Conservation (phyloP, 2,329 filamentous ascomycete genomes). For the Neonectria hederae region DNA sequence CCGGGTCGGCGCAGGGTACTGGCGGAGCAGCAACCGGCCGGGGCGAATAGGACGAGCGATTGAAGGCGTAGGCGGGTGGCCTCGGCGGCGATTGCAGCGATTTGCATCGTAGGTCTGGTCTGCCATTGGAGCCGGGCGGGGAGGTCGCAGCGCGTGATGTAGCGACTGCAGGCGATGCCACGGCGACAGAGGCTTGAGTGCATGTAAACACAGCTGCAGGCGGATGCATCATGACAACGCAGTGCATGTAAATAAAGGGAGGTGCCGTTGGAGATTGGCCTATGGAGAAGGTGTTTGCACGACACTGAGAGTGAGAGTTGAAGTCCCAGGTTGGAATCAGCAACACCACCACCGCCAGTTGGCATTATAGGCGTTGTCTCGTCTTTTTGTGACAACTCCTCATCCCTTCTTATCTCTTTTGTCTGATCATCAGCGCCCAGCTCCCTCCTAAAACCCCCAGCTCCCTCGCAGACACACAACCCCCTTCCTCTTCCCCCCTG, state of each 20-base stretch:
- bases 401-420: neutral
- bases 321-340: constrained; percentile 14
- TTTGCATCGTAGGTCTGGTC: constrained; percentile 17
- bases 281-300: neutral
- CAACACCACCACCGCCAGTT: constrained; percentile 8
- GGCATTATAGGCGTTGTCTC: neutral
- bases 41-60: constrained; percentile 13
- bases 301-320: neutral
- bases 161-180: constrained; percentile 38
- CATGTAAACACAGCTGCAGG: constrained; percentile 40
- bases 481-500: constrained; percentile 8
- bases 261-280: neutral
- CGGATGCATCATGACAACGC: constrained; percentile 36
- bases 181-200: constrained; percentile 39
- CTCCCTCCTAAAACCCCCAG: constrained; percentile 2
- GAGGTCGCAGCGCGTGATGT: constrained; percentile 31
- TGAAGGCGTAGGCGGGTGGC: constrained; percentile 14
- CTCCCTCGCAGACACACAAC: neutral
- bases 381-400: neutral
- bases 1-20: constrained; percentile 10
- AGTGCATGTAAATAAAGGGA: constrained; percentile 25
- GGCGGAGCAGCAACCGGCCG: constrained; percentile 15
- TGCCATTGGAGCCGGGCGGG: constrained; percentile 36
- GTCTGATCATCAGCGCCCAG: neutral
- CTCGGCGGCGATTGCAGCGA: constrained; percentile 22